phyloP scores from a whole-genome alignment of 371 early-diverging fungal genomes.

The Syncephalis fuscata region DNA sequence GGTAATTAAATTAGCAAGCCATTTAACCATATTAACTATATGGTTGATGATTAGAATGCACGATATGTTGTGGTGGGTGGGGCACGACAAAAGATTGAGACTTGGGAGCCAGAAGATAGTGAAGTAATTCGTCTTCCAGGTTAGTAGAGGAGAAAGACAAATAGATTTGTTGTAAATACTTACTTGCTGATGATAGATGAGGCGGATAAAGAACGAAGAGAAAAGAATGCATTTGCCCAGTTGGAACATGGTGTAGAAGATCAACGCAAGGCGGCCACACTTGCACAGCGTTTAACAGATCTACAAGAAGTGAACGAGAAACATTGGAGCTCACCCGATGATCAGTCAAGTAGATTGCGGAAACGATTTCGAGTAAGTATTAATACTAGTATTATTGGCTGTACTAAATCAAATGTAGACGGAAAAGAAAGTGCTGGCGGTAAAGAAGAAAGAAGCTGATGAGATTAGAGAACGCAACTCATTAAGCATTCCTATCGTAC shows the following conservation, averaged over 20 bases:
- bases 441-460: constrained; percentile 20
- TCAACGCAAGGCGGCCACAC: constrained; percentile 17
- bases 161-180: neutral
- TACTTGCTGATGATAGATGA: constrained; percentile 5
- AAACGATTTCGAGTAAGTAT: neutral
- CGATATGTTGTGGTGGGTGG: constrained; percentile 62
- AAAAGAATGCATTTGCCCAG: constrained; percentile 42
- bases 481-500: constrained; percentile 33
- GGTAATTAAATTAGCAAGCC: too few relatives aligned
- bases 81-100: constrained; percentile 57
- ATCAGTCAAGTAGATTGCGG: neutral
- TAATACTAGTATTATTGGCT: neutral
- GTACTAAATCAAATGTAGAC: constrained; percentile 5
- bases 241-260: constrained; percentile 48
- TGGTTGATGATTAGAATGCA: constrained; percentile 37
- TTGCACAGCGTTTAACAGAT: neutral
- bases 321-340: too few relatives aligned
- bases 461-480: constrained; percentile 35
- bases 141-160: constrained; percentile 5
- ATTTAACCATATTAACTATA: neutral
- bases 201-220: constrained; percentile 38
- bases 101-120: constrained; percentile 51
- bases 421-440: constrained; percentile 37
- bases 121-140: constrained; percentile 39
- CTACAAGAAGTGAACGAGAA: too few relatives aligned